These are phyloP conservation scores for Vitis hybrid DNA, from an alignment of 177 flowering plant genomes.

Conservation along the genomic window DNA sequence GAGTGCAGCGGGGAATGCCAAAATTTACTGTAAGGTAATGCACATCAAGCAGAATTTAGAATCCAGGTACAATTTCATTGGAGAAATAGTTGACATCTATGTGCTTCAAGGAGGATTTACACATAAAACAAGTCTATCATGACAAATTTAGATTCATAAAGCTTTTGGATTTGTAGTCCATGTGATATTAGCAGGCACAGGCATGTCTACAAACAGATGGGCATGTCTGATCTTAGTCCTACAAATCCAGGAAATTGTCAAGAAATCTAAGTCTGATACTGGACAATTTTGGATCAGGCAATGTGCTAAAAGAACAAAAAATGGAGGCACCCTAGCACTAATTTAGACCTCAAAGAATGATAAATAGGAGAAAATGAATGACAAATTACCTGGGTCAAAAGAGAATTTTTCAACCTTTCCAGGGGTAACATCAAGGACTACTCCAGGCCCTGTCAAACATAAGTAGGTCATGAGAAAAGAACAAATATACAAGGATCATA, in stretches of 20 bases:
- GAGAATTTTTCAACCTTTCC: slow-evolving; percentile 71
- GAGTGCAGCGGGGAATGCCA: slow-evolving; percentile 89
- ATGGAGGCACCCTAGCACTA: too few relatives aligned
- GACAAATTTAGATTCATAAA: not conserved
- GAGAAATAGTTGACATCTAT: too few relatives aligned
- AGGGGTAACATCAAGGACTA: slow-evolving; percentile 75
- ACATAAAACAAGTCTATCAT: too few relatives aligned
- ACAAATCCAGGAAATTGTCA: too few relatives aligned
- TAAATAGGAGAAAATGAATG: not conserved
- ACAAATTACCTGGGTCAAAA: slow-evolving; percentile 76
- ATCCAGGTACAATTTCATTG: not conserved
- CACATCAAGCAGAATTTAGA: not conserved
- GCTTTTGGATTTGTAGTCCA: not conserved
- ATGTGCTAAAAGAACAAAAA: too few relatives aligned
- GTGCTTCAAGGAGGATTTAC: too few relatives aligned
- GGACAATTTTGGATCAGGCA: too few relatives aligned
- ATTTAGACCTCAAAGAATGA: too few relatives aligned
- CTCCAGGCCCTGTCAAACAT: slow-evolving; percentile 66
- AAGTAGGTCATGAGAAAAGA: not conserved
- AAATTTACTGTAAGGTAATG: slow-evolving; percentile 61
- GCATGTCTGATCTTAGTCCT: too few relatives aligned
- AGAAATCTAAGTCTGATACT: too few relatives aligned
- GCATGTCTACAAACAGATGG: not conserved
- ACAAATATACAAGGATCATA: not conserved
- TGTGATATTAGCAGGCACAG: not conserved